Percentiles rank a stretch among this genome's conserved stretches.
These are phyloP conservation scores for Fusarium cyanostomum DNA, from an alignment of 2,329 filamentous ascomycete species.

Conservation along the genomic window DNA sequence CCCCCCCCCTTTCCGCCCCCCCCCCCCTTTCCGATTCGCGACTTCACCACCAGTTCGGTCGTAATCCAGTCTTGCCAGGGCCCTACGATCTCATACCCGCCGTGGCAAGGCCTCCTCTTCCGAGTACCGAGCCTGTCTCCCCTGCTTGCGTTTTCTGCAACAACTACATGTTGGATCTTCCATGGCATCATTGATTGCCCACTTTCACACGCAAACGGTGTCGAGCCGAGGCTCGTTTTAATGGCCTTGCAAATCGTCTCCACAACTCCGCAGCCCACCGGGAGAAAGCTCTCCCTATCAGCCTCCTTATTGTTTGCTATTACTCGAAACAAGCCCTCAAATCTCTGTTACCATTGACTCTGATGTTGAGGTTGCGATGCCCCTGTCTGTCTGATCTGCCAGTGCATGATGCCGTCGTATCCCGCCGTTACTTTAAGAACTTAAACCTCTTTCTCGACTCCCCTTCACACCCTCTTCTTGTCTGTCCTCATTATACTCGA, in stretches of 20 bases:
- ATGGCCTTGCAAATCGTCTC: slow-evolving; percentile 16
- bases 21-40: slow-evolving; percentile 26
- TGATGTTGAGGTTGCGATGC: neutral
- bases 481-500: slow-evolving; percentile 13
- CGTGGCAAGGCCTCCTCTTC: slow-evolving; percentile 14
- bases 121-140: neutral
- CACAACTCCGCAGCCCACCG: slow-evolving; percentile 13
- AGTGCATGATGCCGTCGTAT: slow-evolving; percentile 33
- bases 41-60: slow-evolving; percentile 25
- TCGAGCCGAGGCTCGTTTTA: slow-evolving; percentile 33
- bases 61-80: slow-evolving; percentile 22
- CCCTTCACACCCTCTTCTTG: slow-evolving; percentile 36
- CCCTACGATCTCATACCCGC: slow-evolving; percentile 31
- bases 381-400: slow-evolving; percentile 23
- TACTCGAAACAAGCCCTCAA: slow-evolving; percentile 4
- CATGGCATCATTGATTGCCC: slow-evolving; percentile 8
- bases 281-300: slow-evolving; percentile 9
- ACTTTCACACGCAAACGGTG: slow-evolving; percentile 29
- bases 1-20: too few relatives aligned
- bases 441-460: slow-evolving; percentile 19
- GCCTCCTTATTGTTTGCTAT: slow-evolving; percentile 14
- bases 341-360: slow-evolving; percentile 16
- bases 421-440: slow-evolving; percentile 15
- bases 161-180: neutral
- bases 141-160: neutral